Evolutionary conservation across 805 yeast species (phyloP), one percentile per base, ranked within the genome.

Genomic region (Schwanniomyces polymorphus): DNA sequence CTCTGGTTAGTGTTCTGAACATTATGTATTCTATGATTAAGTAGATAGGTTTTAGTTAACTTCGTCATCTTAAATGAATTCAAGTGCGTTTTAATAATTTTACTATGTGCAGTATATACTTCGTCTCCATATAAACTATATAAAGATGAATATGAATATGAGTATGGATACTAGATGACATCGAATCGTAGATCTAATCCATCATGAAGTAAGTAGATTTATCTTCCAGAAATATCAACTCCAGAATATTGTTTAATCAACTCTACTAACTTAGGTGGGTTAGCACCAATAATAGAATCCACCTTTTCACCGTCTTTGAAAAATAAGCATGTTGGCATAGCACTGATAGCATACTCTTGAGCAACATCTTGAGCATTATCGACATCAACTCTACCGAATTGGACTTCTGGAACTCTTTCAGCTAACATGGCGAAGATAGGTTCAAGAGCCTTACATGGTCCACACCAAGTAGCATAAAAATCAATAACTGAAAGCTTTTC

Each of bases 311-410:
- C 89, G 42, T 81, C 72, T 60, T 84, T 81, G 64, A 81, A 80
- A 27, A 84, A 65, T 18, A 85, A 57, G 49, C 85, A 82, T 2
- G 92, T 87, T 40, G 94, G 94, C 91, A 86, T 85, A 31, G 92
- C 90, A 21, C 80, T 70, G 43, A 86, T 72, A 9, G 80, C 84
- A 58, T 81, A 80, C 48, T 79, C 82, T 46, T 61, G 67, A 8
- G 91, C 88, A 44, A 85, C 67, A 35, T 82, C 88, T 14, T 67
- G 70, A 26, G 78, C 76, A 34, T 75, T 71, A 61, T 86, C 94
- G 41, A 86, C 90, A 55, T 87, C 91, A 28, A 86, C 82, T 58
- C 86, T 83, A 54, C 78, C 80, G 56, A 86, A 87, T 45, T 75
- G 75, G 1, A 82, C 88, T 47, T 74, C 75, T 10, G 75, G 74